Evolutionary conservation across 208 protist genomes (phyloP).

Genomic region (Crithidia fasciculata): DNA sequence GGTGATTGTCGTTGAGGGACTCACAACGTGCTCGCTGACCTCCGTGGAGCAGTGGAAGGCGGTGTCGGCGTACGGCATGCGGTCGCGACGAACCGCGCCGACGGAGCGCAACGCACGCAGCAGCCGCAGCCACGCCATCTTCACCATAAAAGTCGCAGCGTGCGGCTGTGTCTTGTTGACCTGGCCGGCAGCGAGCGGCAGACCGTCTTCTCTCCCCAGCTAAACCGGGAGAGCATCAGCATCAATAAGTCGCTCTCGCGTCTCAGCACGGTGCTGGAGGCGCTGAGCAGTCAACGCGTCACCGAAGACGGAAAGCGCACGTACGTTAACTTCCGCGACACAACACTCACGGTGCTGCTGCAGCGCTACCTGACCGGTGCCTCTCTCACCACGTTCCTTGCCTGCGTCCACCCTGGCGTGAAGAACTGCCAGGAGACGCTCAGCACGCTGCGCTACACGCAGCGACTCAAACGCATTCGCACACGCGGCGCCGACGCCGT

Average conservation of each 20-base stretch:
- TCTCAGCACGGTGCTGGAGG: conserved; percentile 89
- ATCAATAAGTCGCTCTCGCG: conserved; percentile 92
- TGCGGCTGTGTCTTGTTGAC: conserved; percentile 89
- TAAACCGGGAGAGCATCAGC: conserved; percentile 89
- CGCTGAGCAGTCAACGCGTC: conserved; percentile 61
- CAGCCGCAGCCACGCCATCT: conserved; percentile 93
- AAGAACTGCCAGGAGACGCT: conserved; percentile 76
- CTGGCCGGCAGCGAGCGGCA: conserved; percentile 90
- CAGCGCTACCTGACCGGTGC: conserved; percentile 86
- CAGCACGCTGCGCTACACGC: conserved; percentile 88
- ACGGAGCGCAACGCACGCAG: conserved; percentile 92
- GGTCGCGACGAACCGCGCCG: conserved; percentile 74
- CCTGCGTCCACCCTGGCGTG: conserved; percentile 79
- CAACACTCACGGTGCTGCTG: conserved; percentile 86
- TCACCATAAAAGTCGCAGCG: conserved; percentile 85
- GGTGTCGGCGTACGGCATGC: conserved; percentile 76
- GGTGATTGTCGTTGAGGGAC: conserved; percentile 73
- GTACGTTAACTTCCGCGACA: conserved; percentile 90
- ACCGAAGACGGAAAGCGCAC: conserved; percentile 44
- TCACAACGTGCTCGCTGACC: conserved; percentile 69
- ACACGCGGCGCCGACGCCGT: conserved; percentile 41
- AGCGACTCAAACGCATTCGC: conserved; percentile 78
- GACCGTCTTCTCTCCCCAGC: conserved; percentile 78
- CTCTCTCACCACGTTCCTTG: conserved; percentile 88
- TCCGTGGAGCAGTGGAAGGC: conserved; percentile 73